A percentile compares a stretch with the other conserved stretches of the same genome.
These are phyloP conservation scores for Mimosa pudica DNA, from an alignment of 306 rosid genomes.

Conservation along the genomic window DNA sequence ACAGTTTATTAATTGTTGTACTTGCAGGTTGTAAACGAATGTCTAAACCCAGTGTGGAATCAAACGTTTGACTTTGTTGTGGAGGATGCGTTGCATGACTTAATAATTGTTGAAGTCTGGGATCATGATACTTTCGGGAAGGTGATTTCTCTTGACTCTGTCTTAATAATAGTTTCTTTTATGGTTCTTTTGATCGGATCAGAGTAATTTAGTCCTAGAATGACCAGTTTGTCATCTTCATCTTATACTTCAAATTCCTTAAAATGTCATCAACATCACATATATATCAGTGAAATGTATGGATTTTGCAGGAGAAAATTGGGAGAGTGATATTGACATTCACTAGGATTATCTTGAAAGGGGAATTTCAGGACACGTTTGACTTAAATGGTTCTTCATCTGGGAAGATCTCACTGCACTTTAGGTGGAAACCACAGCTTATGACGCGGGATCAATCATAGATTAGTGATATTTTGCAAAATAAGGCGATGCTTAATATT, in stretches of 20 bases:
- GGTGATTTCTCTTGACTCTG: conserved; percentile 51
- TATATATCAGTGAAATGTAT: background rate
- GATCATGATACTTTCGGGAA: conserved; percentile 95
- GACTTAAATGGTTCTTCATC: conserved; percentile 68
- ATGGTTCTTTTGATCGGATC: background rate
- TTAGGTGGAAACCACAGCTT: conserved; percentile 76
- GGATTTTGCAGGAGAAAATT: conserved; percentile 63
- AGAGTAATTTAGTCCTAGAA: background rate
- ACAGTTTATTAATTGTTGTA: conserved; percentile 14
- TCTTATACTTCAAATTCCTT: conserved; percentile 15
- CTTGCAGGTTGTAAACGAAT: conserved; percentile 76
- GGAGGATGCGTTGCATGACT: conserved; percentile 89
- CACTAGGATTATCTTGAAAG: conserved; percentile 71
- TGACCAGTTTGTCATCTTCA: conserved; percentile 21
- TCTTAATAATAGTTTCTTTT: background rate
- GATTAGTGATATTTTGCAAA: background rate
- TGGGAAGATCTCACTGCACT: conserved; percentile 57
- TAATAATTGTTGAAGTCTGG: conserved; percentile 82
- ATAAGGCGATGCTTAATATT: background rate
- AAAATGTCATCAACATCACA: background rate
- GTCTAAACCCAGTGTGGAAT: conserved; percentile 90
- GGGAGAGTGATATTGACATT: conserved; percentile 81
- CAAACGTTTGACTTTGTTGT: conserved; percentile 95
- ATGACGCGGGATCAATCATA: conserved; percentile 48
- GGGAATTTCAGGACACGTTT: conserved; percentile 63